Percentiles rank a stretch among this genome's conserved stretches.
Conservation (phyloP, 192 early-diverging fungal species). For the Phycomyces nitens region DNA sequence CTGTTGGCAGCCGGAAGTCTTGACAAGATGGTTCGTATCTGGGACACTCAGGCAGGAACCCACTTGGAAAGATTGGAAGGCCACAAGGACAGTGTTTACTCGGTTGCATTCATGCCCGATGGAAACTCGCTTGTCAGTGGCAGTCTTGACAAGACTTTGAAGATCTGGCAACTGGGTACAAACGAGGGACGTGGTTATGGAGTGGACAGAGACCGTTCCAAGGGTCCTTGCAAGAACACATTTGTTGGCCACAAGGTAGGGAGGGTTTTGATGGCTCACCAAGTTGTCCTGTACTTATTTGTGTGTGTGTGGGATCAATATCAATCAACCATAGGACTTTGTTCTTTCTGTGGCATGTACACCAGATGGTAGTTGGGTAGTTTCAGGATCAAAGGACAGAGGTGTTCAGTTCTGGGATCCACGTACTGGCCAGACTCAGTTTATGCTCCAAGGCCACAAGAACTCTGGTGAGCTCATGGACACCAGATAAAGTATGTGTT, state of each 20-base stretch:
- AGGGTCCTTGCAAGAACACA: constrained; percentile 41
- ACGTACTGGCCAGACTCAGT: constrained; percentile 62
- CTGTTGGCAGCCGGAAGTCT: constrained; percentile 90
- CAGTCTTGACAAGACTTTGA: constrained; percentile 88
- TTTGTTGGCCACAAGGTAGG: constrained; percentile 60
- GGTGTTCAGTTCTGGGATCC: constrained; percentile 95
- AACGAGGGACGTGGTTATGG: constrained; percentile 30
- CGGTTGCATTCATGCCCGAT: constrained; percentile 93
- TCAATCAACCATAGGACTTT: constrained; percentile 89
- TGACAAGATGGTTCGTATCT: constrained; percentile 94
- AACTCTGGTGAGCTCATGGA: constrained; percentile 70
- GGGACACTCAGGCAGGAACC: constrained; percentile 81
- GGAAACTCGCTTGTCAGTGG: constrained; percentile 90
- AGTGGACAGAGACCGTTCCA: constrained; percentile 24
- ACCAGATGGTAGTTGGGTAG: constrained; percentile 85
- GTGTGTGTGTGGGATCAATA: too few relatives aligned
- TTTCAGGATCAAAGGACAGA: constrained; percentile 90
- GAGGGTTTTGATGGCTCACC: too few relatives aligned
- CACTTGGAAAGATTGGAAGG: constrained; percentile 90
- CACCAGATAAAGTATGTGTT: background rate
- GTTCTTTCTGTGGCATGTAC: constrained; percentile 91
- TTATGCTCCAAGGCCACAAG: constrained; percentile 94
- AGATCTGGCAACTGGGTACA: constrained; percentile 84
- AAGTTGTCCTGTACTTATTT: too few relatives aligned
- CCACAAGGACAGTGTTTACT: constrained; percentile 95